Conservation (phyloP, 2,329 filamentous ascomycete genomes). For the Aureobasidium sp. region DNA sequence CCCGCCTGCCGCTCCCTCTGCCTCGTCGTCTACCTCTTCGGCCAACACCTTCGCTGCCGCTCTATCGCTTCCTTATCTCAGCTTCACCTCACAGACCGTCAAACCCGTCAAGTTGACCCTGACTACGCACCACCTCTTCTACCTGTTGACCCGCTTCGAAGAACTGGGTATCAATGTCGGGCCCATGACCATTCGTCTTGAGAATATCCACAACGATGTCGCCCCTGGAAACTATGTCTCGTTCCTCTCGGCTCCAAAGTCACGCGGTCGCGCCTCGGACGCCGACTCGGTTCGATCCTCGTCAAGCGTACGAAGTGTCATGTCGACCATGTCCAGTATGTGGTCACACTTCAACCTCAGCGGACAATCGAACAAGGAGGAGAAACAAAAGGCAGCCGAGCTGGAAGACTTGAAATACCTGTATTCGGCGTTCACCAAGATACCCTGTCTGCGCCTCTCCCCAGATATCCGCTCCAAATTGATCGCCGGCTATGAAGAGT, state of each 20-base stretch:
- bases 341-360: conserved; percentile 86
- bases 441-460: conserved; percentile 80
- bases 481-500: conserved; percentile 92
- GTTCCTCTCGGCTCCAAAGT: conserved; percentile 77
- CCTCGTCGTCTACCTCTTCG: conserved; percentile 66
- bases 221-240: conserved; percentile 91
- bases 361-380: conserved; percentile 72
- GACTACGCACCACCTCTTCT: conserved; percentile 94
- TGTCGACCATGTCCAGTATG: conserved; percentile 91
- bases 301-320: conserved; percentile 91
- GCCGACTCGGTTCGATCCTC: conserved; percentile 90
- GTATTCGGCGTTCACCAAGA: conserved; percentile 97
- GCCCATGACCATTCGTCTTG: conserved; percentile 90
- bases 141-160: conserved; percentile 89
- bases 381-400: conserved; percentile 80
- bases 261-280: conserved; percentile 72
- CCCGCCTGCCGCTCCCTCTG: conserved; percentile 51
- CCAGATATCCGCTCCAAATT: conserved; percentile 89
- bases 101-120: conserved; percentile 89
- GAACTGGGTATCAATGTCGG: conserved; percentile 85
- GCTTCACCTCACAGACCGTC: conserved; percentile 73
- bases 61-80: conserved; percentile 77
- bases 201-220: conserved; percentile 85
- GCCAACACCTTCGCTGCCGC: conserved; percentile 71
- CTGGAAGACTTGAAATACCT: conserved; percentile 89